Evolutionary conservation across 495 filamentous ascomycete species (phyloP), one percentile per base, ranked within the genome.

Genomic region (Penicillium canariense): DNA sequence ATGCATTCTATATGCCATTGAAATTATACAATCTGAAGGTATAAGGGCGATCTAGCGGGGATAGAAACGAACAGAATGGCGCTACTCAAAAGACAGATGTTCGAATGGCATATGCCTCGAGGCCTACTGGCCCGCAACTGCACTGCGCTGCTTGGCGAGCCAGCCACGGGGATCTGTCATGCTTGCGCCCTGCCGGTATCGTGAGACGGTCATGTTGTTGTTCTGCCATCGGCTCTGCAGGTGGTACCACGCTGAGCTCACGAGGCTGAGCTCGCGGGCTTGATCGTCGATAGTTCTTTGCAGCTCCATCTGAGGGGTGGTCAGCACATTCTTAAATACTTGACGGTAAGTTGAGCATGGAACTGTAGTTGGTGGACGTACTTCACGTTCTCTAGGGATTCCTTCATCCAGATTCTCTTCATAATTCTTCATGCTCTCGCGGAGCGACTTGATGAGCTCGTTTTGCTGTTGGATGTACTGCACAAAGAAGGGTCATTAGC

Each of bases 161-260:
- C 91, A 97, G 63, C 91, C 93, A 68, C 90, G 90, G 36, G 82
- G 80, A 62, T 97, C 90, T 43, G 84, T 81, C 59, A 88, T 64
- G 84, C 78, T 68, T 82, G 87, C 60, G 3, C 73, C 73, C 47
- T 75, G 68, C 8, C 76, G 70, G 54, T 74, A 76, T 46, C 72
- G 68, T 5, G 74, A 74, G 40, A 75, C 65, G 17, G 87, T 84
- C 43, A 96, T 87, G 59, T 87, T 90, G 70, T 92, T 96, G 71
- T 87, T 91, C 73, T 97, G 92, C 56, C 96, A 68, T 34, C 93
- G 80, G 62, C 81, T 84, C 12, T 90, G 81, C 35, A 97, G 81
- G 60, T 96, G 90, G 70, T 96, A 96, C 89, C 90, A 98, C 10
- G 94, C 92, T 3, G 87, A 91, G 27, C 87, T 78, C 54, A 98